phyloP scores from a whole-genome alignment of 176 grass and related monocot species.

The Carex myosuroides region DNA sequence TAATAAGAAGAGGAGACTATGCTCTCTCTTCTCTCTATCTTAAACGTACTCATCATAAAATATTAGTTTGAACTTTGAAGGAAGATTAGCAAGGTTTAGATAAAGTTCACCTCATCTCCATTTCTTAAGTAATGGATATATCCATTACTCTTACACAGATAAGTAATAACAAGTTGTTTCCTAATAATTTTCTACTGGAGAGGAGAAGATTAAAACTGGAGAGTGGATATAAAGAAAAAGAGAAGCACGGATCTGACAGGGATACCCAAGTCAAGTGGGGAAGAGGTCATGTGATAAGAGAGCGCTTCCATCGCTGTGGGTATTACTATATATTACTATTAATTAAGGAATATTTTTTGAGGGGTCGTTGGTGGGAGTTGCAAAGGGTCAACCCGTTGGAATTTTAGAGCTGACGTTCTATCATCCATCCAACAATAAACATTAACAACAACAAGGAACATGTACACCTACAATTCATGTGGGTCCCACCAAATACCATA shows the following conservation, averaged over 20 bases:
- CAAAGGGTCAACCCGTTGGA: constrained; percentile 53
- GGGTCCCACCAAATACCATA: background rate
- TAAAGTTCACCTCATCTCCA: background rate
- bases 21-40: constrained; percentile 3
- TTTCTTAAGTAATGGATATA: background rate
- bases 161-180: background rate
- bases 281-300: constrained; percentile 60
- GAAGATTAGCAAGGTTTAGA: constrained; percentile 24
- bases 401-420: constrained; percentile 46
- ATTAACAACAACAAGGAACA: constrained; percentile 7
- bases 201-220: background rate
- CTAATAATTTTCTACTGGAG: background rate
- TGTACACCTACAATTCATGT: background rate
- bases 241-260: constrained; percentile 40
- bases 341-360: constrained; percentile 8
- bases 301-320: constrained; percentile 57
- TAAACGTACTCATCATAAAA: constrained; percentile 7
- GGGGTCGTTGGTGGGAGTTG: constrained; percentile 31
- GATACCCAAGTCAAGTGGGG: constrained; percentile 69
- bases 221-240: constrained; percentile 13
- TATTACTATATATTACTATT: constrained; percentile 25
- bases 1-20: constrained; percentile 40
- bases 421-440: background rate
- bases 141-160: background rate
- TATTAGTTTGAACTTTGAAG: constrained; percentile 20